phyloP scores from a whole-genome alignment of 2,329 filamentous ascomycete species.

The Amauroascus verrucosus region DNA sequence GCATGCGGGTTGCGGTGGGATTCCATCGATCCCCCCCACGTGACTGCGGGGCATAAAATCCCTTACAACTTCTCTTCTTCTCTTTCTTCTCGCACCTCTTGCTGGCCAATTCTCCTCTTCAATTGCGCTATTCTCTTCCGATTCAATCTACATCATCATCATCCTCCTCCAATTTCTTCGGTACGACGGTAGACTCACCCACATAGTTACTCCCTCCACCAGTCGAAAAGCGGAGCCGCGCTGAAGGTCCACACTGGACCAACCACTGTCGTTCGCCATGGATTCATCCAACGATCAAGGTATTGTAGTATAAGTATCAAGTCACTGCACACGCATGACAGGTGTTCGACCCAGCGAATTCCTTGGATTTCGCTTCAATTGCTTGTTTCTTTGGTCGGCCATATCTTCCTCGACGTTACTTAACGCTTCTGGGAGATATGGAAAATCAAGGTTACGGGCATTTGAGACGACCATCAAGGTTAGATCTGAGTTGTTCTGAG shows the following conservation, averaged over 20 bases:
- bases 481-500: constrained; percentile 48
- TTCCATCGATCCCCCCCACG: no score
- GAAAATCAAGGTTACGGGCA: constrained; percentile 1
- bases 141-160: no score
- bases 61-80: neutral
- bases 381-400: neutral
- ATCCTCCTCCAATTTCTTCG: neutral
- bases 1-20: neutral
- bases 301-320: constrained; percentile 32
- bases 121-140: neutral
- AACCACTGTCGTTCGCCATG: constrained; percentile 18
- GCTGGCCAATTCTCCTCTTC: neutral
- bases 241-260: neutral
- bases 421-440: no score
- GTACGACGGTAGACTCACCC: neutral
- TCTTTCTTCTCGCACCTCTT: neutral
- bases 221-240: constrained; percentile 3
- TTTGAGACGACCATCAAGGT: constrained; percentile 22
- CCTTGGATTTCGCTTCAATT: constrained; percentile 2
- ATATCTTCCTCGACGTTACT: no score
- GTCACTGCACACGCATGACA: constrained; percentile 36
- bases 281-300: constrained; percentile 32
- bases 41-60: constrained; percentile 7
- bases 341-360: constrained; percentile 29
- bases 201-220: neutral